Base-by-base conservation (phyloP, 2,329 filamentous ascomycete genomes). In the Aureobasidium pullulans region DNA sequence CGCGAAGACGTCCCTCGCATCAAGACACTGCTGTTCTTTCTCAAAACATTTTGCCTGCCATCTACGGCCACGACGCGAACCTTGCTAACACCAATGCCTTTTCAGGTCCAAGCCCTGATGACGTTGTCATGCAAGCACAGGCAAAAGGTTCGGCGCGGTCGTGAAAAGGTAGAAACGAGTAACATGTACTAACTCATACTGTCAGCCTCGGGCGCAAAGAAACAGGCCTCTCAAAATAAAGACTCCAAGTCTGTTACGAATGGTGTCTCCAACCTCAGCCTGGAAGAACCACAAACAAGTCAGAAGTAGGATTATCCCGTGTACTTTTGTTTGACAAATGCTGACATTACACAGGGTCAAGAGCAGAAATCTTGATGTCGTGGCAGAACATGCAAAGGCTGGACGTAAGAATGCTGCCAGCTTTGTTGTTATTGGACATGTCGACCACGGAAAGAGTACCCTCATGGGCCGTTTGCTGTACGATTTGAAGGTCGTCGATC, bases 361-460 rank as follows among this genome's bases (percentile, higher is more conserved):
- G 68, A 82, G 79, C 70, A 95, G 94, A 70, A 92, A 94, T 61
- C 74, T 96, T 28, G 83, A 96, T 71, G 91, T 96, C 3, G 69
- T 93, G 36, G 83, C 84, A 48, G 92, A 96, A 70, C 93, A 88
- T 68, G 82, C 87, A 67, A 90, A 86, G 64, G 82, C 84, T 56
- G 82, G 85, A 57, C 81, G 81, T 65, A 97, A 96, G 74, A 88
- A 87, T 65, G 87, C 84, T 57, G 87, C 62, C 19, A 64, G 61
- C 28, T 69, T 68, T 68, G 63, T 70, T 60, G 64, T 62, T 3
- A 59, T 70, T 90, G 91, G 94, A 13, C 94, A 99, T 71, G 94
- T 99, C 59, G 94, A 99, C 72, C 93, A 95, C 56, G 94, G 94
- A 56, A 99, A 99, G 74, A 96, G 91, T 71, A 99, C 94, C 6